Percentiles rank a stretch among this genome's conserved stretches.
Conservation (phyloP, 192 early-diverging fungal genomes). For the Kickxella alabastrina region DNA sequence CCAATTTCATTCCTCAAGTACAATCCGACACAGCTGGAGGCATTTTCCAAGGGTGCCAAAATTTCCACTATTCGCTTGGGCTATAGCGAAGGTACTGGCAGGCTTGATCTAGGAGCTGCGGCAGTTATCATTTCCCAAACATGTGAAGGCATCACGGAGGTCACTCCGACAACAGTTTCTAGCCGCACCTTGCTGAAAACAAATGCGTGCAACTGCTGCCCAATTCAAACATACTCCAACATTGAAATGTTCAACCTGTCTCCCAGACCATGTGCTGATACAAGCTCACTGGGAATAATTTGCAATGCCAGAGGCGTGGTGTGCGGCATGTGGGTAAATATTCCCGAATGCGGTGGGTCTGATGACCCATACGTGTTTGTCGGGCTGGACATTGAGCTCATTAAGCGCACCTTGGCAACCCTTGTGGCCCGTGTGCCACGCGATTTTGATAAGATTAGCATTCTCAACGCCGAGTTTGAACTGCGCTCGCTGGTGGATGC, state of each 20-base stretch:
- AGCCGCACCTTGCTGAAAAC: background rate
- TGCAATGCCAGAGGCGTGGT: background rate
- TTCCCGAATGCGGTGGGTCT: background rate
- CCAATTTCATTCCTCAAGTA: slow-evolving; percentile 6
- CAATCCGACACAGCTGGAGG: no score
- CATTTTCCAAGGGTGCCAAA: no score
- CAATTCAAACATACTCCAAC: background rate
- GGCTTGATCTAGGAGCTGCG: background rate
- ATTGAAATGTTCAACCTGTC: background rate
- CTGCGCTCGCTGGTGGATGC: slow-evolving; percentile 8
- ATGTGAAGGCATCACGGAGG: background rate
- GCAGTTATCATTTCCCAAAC: background rate
- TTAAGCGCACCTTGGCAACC: slow-evolving; percentile 4
- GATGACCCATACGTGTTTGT: background rate
- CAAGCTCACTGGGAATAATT: background rate
- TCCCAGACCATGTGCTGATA: background rate
- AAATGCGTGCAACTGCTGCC: background rate
- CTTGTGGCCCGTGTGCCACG: slow-evolving; percentile 1
- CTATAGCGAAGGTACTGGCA: background rate
- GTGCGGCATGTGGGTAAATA: background rate
- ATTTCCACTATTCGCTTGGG: background rate
- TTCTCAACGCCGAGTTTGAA: slow-evolving; percentile 31
- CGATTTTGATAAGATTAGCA: slow-evolving; percentile 1
- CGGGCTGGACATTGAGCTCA: slow-evolving; percentile 18
- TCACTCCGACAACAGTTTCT: background rate